phyloP scores from a whole-genome alignment of 2,329 filamentous ascomycete genomes.

The Eutypa lata region DNA sequence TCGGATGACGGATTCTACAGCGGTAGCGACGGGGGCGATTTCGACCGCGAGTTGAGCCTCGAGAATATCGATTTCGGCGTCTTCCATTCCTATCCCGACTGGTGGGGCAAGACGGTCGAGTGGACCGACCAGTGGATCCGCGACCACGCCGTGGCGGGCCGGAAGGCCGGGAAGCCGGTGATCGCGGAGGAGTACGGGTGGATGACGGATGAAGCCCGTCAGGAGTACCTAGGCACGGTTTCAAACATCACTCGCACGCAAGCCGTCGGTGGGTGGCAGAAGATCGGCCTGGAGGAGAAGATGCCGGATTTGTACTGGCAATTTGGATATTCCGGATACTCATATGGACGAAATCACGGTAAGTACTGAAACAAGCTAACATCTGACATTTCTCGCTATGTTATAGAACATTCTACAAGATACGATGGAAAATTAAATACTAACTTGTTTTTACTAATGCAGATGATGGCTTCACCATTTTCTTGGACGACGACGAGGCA shows the following conservation, averaged over 20 bases:
- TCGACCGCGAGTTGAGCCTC: conserved; percentile 46
- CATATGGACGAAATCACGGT: conserved; percentile 52
- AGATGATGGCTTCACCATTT: conserved; percentile 57
- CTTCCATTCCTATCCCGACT: conserved; percentile 55
- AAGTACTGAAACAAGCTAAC: too few species aligned
- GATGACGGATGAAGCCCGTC: conserved; percentile 46
- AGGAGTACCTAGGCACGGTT: conserved; percentile 41
- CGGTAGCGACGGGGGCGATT: conserved; percentile 50
- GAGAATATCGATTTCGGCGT: conserved; percentile 51
- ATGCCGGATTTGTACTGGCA: conserved; percentile 57
- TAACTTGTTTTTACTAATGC: too few species aligned
- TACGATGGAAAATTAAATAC: too few species aligned
- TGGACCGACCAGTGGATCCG: conserved; percentile 55
- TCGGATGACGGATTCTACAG: conserved; percentile 44
- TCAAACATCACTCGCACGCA: conserved; percentile 41
- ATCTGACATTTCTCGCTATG: too few species aligned
- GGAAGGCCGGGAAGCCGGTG: conserved; percentile 46
- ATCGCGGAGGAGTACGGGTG: conserved; percentile 55
- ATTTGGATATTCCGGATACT: conserved; percentile 48
- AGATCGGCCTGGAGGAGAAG: conserved; percentile 42
- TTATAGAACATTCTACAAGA: too few species aligned
- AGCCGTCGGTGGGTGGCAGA: conserved; percentile 48
- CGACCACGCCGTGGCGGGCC: conserved; percentile 45
- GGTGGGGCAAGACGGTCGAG: conserved; percentile 49
- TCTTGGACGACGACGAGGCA: conserved; percentile 47